phyloP scores from a whole-genome alignment of 208 protist species.

The Balamuthia mandrillaris region DNA sequence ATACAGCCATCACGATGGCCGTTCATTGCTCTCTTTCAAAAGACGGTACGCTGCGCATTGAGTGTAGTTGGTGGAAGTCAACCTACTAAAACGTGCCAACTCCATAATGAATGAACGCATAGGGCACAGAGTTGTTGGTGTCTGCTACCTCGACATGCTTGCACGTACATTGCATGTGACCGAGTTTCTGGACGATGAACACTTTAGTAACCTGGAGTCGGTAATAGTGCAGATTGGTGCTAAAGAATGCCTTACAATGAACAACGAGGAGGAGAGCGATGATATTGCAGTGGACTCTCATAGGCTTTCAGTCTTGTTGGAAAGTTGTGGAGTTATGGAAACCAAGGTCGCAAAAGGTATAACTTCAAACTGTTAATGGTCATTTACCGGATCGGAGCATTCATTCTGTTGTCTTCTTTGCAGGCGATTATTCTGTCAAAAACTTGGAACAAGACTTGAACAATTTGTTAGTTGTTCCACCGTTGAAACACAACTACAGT shows the following conservation, averaged over 20 bases:
- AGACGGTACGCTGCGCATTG: neutral
- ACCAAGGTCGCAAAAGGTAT: no score
- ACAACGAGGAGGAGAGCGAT: neutral
- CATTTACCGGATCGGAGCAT: no score
- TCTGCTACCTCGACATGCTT: conserved; percentile 65
- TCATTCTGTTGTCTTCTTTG: no score
- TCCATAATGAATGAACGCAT: neutral
- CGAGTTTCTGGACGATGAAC: conserved; percentile 74
- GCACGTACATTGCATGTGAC: conserved; percentile 47
- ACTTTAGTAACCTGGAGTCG: conserved; percentile 64
- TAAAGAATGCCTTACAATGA: conserved; percentile 62
- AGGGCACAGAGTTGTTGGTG: conserved; percentile 49
- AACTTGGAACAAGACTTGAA: conserved; percentile 45
- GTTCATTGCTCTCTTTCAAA: no score
- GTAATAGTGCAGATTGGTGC: conserved; percentile 68
- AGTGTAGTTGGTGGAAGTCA: no score
- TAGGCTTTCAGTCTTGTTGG: no score
- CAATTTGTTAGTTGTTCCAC: neutral
- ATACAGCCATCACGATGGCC: conserved; percentile 58
- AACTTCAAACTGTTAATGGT: no score
- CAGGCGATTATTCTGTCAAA: no score
- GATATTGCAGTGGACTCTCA: no score
- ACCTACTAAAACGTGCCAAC: neutral
- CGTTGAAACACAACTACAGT: conserved; percentile 28
- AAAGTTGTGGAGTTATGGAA: no score